A percentile compares a stretch with the other conserved stretches of the same genome.
phyloP scores from a whole-genome alignment of 208 protist genomes.

The Acanthamoeba healyi region DNA sequence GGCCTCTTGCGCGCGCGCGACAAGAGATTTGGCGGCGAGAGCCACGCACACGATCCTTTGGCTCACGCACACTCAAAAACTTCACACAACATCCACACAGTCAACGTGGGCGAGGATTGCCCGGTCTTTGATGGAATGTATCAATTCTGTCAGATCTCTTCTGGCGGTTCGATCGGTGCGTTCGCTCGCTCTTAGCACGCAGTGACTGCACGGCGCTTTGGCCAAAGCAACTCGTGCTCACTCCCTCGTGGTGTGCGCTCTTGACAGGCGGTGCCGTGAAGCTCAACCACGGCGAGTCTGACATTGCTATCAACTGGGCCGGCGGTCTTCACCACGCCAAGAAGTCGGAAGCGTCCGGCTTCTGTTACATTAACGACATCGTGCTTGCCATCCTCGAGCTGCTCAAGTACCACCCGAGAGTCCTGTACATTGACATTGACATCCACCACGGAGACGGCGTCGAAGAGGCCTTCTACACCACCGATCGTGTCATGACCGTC shows the following conservation, averaged over 20 bases:
- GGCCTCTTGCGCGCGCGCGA: no score
- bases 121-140: slow-evolving; percentile 94
- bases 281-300: slow-evolving; percentile 93
- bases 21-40: slow-evolving; percentile 17
- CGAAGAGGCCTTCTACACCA: slow-evolving; percentile 98
- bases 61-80: background rate
- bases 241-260: no score
- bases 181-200: no score
- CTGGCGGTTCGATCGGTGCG: slow-evolving; percentile 93
- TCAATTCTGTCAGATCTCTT: slow-evolving; percentile 90
- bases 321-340: slow-evolving; percentile 95
- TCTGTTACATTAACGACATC: slow-evolving; percentile 99
- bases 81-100: background rate
- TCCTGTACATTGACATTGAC: slow-evolving; percentile 99
- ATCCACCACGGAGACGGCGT: slow-evolving; percentile 99
- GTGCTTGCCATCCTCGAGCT: slow-evolving; percentile 99
- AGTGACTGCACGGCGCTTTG: no score
- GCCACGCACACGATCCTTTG: background rate
- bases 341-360: slow-evolving; percentile 93
- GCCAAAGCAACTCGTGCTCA: background rate
- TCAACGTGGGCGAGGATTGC: slow-evolving; percentile 95
- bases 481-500: slow-evolving; percentile 99
- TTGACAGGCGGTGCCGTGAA: slow-evolving; percentile 94
- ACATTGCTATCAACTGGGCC: slow-evolving; percentile 99
- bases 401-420: slow-evolving; percentile 95